These are phyloP conservation scores for Linum trigynum DNA, from an alignment of 345 rosid genomes.

Conservation along the genomic window DNA sequence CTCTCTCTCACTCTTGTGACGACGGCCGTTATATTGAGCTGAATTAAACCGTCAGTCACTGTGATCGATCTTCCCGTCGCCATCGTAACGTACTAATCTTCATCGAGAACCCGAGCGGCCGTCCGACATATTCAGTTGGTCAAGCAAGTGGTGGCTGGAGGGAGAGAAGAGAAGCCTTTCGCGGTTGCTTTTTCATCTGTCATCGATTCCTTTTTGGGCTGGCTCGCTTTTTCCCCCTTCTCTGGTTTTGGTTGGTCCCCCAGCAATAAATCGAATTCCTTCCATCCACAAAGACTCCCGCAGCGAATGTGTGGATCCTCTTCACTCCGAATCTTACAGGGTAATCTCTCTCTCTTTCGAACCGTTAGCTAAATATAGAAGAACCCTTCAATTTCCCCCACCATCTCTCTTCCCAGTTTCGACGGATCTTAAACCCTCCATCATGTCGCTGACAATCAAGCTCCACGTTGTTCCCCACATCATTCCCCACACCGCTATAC, in stretches of 20 bases:
- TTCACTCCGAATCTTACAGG: background rate
- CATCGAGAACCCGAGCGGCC: too few species aligned
- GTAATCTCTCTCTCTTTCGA: conserved; percentile 5
- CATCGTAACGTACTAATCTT: too few species aligned
- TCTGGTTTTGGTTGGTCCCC: conserved; percentile 12
- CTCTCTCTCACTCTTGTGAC: too few species aligned
- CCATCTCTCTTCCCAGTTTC: conserved; percentile 15
- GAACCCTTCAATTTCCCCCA: conserved; percentile 18
- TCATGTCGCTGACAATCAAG: conserved; percentile 48
- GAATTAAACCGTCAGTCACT: too few species aligned
- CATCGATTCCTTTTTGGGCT: too few species aligned
- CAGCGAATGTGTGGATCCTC: conserved; percentile 43
- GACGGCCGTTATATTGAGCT: too few species aligned
- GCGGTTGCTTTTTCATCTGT: too few species aligned
- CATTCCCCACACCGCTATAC: background rate
- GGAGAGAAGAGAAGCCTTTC: too few species aligned
- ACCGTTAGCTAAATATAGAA: conserved; percentile 23
- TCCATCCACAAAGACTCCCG: conserved; percentile 11
- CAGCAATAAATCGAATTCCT: background rate
- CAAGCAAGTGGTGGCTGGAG: too few species aligned
- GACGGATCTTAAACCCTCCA: background rate
- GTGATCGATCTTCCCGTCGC: too few species aligned
- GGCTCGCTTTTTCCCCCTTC: too few species aligned
- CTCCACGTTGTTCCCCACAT: conserved; percentile 19
- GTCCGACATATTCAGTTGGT: too few species aligned